phyloP scores from a whole-genome alignment of 1,284 basidiomycete species.

The Irpex rosettiformis region DNA sequence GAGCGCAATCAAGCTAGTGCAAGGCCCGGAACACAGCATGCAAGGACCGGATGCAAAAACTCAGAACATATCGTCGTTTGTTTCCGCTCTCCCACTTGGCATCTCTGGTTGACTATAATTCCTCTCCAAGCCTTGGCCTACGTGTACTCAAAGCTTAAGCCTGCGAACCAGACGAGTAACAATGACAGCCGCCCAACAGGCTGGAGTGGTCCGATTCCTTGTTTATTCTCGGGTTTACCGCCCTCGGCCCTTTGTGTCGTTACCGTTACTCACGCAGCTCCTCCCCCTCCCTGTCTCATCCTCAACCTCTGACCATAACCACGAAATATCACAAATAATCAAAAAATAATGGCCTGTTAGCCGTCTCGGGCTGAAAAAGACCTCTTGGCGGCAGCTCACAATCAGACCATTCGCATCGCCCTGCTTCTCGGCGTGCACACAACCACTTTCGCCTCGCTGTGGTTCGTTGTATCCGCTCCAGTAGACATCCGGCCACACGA shows the following conservation, averaged over 20 bases:
- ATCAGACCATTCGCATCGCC: too few relatives aligned
- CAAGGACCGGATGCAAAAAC: too few relatives aligned
- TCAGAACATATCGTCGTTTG: too few relatives aligned
- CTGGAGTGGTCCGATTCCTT: not conserved
- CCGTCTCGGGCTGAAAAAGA: not conserved
- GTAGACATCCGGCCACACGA: not conserved
- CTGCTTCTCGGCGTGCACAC: not conserved
- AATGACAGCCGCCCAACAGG: not conserved
- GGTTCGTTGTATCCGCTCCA: not conserved
- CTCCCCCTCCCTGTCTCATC: not conserved
- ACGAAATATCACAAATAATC: not conserved
- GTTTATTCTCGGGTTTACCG: not conserved
- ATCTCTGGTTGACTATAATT: too few relatives aligned
- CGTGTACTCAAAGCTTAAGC: too few relatives aligned
- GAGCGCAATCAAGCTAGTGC: too few relatives aligned
- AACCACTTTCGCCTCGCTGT: not conserved
- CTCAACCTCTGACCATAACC: not conserved
- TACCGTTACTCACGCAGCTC: not conserved
- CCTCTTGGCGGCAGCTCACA: not conserved
- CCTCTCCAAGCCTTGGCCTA: too few relatives aligned
- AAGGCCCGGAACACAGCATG: too few relatives aligned
- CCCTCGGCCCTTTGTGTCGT: not conserved
- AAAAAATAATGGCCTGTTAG: not conserved
- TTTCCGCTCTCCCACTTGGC: too few relatives aligned
- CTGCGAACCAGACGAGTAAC: not conserved